A percentile compares a stretch with the other conserved stretches of the same genome.
These are phyloP conservation scores for Botrytis elliptica DNA, from an alignment of 2,329 filamentous ascomycete genomes.

Conservation along the genomic window DNA sequence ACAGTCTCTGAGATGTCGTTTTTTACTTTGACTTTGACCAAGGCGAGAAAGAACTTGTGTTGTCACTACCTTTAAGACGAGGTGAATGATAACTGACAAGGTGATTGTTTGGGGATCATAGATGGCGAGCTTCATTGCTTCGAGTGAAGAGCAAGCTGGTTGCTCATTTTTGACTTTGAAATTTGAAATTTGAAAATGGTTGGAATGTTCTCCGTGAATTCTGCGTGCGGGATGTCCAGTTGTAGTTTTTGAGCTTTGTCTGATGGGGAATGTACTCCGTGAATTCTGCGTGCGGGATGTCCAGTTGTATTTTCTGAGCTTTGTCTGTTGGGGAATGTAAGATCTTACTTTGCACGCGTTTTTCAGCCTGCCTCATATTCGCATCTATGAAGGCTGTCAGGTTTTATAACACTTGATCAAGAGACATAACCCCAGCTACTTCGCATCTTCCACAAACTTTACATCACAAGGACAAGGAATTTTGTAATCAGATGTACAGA, in stretches of 20 bases:
- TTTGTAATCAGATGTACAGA: no score
- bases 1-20: neutral
- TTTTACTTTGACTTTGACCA: neutral
- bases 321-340: neutral
- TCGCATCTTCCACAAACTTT: no score
- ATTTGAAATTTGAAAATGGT: neutral
- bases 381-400: no score
- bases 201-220: neutral
- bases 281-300: no score
- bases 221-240: neutral
- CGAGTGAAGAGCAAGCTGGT: neutral
- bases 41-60: neutral
- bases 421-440: no score
- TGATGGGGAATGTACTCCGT: neutral
- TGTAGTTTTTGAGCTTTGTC: neutral
- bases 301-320: neutral
- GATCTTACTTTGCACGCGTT: no score
- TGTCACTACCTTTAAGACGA: neutral
- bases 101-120: neutral
- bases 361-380: no score
- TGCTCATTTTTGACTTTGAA: neutral
- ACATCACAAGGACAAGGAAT: no score
- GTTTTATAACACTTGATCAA: no score
- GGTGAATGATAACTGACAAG: neutral
- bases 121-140: neutral